phyloP scores from a whole-genome alignment of 1,139 yeast genomes.

The Yamadazyma songkhlaensis region DNA sequence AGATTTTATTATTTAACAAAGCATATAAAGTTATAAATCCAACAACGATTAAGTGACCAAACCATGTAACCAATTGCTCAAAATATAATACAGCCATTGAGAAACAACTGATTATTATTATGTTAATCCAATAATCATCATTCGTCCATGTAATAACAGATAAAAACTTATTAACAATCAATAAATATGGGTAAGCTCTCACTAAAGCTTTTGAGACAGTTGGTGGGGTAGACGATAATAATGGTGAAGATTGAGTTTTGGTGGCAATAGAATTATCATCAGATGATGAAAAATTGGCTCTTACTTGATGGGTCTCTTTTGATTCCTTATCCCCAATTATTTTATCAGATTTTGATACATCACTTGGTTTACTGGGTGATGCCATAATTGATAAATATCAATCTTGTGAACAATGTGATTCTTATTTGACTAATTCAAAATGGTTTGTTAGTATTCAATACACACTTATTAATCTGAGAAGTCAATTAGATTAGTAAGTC shows the following conservation, averaged over 20 bases:
- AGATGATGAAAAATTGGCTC: slow-evolving; percentile 13
- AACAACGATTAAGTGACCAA: slow-evolving; percentile 78
- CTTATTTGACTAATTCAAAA: background rate
- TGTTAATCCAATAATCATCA: slow-evolving; percentile 76
- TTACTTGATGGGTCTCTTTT: slow-evolving; percentile 7
- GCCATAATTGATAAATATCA: slow-evolving; percentile 1
- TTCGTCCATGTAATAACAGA: slow-evolving; percentile 89
- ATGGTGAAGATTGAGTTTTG: slow-evolving; percentile 57
- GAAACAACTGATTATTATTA: slow-evolving; percentile 57
- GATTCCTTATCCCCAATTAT: background rate
- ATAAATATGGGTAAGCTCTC: slow-evolving; percentile 77
- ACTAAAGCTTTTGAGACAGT: slow-evolving; percentile 82
- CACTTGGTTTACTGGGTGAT: slow-evolving; percentile 1
- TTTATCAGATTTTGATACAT: background rate
- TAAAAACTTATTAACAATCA: slow-evolving; percentile 65
- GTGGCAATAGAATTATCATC: slow-evolving; percentile 6
- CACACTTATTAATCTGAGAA: no score
- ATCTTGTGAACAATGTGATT: background rate
- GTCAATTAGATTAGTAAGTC: no score
- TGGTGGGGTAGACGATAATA: slow-evolving; percentile 83
- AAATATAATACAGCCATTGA: slow-evolving; percentile 67
- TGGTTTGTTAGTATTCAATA: no score
- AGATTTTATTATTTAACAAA: slow-evolving; percentile 48
- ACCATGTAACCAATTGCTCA: slow-evolving; percentile 67
- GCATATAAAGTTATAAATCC: slow-evolving; percentile 67